Conservation (phyloP, 2,329 filamentous ascomycete genomes). For the Curvularia hawaiiensis region DNA sequence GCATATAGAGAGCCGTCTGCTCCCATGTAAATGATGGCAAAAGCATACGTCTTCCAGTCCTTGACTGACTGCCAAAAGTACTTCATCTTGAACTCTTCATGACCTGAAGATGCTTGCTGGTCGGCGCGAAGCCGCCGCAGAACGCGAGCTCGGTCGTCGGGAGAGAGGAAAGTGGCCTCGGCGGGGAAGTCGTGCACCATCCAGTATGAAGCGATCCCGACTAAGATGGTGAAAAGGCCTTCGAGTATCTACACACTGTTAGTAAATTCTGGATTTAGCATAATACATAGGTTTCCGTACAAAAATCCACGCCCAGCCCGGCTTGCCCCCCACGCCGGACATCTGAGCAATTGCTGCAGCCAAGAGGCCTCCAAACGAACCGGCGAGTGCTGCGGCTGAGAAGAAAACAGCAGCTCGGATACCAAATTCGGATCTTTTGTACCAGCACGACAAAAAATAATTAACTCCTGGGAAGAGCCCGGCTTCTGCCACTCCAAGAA, state of each 20-base stretch:
- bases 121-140: constrained; percentile 72
- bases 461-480: constrained; percentile 70
- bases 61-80: constrained; percentile 75
- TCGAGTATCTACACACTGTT: constrained; percentile 57
- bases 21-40: constrained; percentile 80
- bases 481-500: constrained; percentile 74
- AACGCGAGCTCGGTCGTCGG: constrained; percentile 72
- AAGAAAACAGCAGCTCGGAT: constrained; percentile 84
- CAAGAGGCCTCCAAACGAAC: constrained; percentile 76
- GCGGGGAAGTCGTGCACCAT: constrained; percentile 81
- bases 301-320: constrained; percentile 54
- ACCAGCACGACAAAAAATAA: constrained; percentile 86
- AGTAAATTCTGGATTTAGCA: not conserved
- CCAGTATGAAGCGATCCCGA: constrained; percentile 70
- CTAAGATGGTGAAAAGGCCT: constrained; percentile 70
- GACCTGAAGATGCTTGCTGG: constrained; percentile 73
- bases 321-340: constrained; percentile 62
- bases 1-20: constrained; percentile 72
- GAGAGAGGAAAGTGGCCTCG: constrained; percentile 72
- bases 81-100: constrained; percentile 74
- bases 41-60: constrained; percentile 85
- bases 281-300: constrained; percentile 31
- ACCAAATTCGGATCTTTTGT: constrained; percentile 77
- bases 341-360: constrained; percentile 74
- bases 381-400: constrained; percentile 78